These are phyloP conservation scores for Cubamyces lactineus DNA, from an alignment of 768 basidiomycete species.

Conservation along the genomic window DNA sequence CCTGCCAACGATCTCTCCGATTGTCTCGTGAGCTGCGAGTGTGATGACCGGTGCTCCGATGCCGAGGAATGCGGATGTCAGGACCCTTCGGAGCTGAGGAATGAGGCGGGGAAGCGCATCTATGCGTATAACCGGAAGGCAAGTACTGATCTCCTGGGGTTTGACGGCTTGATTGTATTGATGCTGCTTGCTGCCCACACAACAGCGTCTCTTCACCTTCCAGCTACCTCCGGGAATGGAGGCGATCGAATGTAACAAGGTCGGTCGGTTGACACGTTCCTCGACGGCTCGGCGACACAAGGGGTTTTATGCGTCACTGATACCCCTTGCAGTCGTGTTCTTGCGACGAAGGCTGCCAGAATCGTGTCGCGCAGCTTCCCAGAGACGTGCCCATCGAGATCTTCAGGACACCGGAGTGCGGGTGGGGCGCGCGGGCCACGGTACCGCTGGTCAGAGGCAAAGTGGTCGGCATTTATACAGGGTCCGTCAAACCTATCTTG, in stretches of 20 bases:
- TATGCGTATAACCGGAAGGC: constrained; percentile 48
- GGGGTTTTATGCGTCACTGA: too few species aligned
- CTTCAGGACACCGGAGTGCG: constrained; percentile 62
- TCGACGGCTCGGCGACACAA: background rate
- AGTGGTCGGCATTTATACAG: constrained; percentile 69
- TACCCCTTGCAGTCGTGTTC: constrained; percentile 40
- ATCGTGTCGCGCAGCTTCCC: constrained; percentile 64
- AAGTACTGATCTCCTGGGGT: constrained; percentile 22
- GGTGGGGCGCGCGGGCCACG: constrained; percentile 68
- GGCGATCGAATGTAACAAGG: constrained; percentile 70
- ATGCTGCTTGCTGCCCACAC: background rate
- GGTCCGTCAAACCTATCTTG: constrained; percentile 44
- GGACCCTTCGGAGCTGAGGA: constrained; percentile 42
- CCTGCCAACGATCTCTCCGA: constrained; percentile 29
- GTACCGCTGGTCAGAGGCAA: constrained; percentile 51
- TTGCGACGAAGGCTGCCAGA: constrained; percentile 53
- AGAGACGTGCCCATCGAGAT: constrained; percentile 61
- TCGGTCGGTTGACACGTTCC: constrained; percentile 30
- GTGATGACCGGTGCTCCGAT: constrained; percentile 38
- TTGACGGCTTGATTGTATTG: background rate
- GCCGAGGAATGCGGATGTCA: constrained; percentile 53
- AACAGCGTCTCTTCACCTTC: constrained; percentile 56
- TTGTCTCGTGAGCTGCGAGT: constrained; percentile 50
- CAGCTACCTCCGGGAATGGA: constrained; percentile 46
- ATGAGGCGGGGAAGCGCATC: constrained; percentile 31